phyloP scores from a whole-genome alignment of 495 filamentous ascomycete species.

The Mytilinidion resinicola region DNA sequence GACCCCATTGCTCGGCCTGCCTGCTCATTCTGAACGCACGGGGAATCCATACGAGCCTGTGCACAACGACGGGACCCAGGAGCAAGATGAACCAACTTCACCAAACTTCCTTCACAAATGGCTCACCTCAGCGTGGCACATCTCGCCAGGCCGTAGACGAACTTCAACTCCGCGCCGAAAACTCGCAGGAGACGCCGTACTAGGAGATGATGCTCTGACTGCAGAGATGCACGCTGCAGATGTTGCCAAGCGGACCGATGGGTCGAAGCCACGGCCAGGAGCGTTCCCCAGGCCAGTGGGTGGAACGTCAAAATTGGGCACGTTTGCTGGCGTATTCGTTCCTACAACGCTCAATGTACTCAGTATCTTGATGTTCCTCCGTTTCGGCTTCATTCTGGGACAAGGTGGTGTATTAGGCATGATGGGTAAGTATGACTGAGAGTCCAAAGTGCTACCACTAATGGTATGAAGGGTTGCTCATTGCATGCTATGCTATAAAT shows the following conservation, averaged over 20 bases:
- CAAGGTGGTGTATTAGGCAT: slow-evolving; percentile 75
- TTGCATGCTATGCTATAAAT: slow-evolving; percentile 68
- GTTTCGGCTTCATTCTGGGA: slow-evolving; percentile 74
- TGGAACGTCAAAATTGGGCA: slow-evolving; percentile 57
- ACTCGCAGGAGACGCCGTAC: neutral
- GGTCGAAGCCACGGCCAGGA: slow-evolving; percentile 35
- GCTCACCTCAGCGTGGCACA: neutral
- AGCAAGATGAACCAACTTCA: neutral
- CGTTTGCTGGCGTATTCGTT: slow-evolving; percentile 76
- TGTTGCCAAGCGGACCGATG: slow-evolving; percentile 30
- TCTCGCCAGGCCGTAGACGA: neutral
- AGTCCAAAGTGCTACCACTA: neutral
- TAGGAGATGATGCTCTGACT: slow-evolving; percentile 23
- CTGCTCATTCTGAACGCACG: neutral
- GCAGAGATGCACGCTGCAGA: slow-evolving; percentile 26
- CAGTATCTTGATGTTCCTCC: slow-evolving; percentile 87
- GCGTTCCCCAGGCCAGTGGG: slow-evolving; percentile 44
- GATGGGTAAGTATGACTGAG: slow-evolving; percentile 50
- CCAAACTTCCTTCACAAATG: neutral
- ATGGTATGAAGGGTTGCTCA: slow-evolving; percentile 53
- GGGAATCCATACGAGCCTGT: slow-evolving; percentile 1
- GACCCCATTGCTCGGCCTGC: slow-evolving; percentile 8
- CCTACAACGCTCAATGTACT: slow-evolving; percentile 84
- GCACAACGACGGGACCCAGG: neutral
- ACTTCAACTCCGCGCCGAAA: slow-evolving; percentile 4